Percentiles rank a stretch among this genome's conserved stretches.
Evolutionary conservation across 495 filamentous ascomycete species (phyloP).

Genomic region (Penicillium alfredii): DNA sequence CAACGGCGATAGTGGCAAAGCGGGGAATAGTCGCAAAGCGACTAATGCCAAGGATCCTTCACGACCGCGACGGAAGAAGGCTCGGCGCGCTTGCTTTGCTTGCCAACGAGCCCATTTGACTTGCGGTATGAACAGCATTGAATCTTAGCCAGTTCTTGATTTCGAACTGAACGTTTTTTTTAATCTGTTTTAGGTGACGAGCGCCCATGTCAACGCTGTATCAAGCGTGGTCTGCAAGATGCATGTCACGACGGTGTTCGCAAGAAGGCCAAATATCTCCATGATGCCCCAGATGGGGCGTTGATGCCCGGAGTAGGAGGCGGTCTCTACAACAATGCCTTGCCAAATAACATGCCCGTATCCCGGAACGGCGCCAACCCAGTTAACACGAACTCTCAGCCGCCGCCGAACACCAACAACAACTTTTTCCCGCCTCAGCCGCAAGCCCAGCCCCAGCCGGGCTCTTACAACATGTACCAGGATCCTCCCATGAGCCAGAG

Average conservation of each 20-base stretch:
- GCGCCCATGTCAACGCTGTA: slow-evolving; percentile 86
- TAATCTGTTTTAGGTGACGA: slow-evolving; percentile 58
- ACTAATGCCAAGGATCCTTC: slow-evolving; percentile 74
- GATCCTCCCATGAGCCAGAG: slow-evolving; percentile 36
- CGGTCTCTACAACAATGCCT: slow-evolving; percentile 39
- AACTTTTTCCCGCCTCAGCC: slow-evolving; percentile 35
- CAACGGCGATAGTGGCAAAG: slow-evolving; percentile 51
- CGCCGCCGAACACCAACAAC: slow-evolving; percentile 17
- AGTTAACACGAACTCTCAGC: slow-evolving; percentile 18
- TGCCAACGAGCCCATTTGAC: slow-evolving; percentile 97
- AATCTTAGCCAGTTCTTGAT: slow-evolving; percentile 11
- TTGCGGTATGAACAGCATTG: slow-evolving; percentile 72
- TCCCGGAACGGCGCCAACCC: slow-evolving; percentile 30
- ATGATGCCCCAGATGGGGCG: slow-evolving; percentile 83
- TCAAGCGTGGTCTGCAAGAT: slow-evolving; percentile 86
- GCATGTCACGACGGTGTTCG: slow-evolving; percentile 91
- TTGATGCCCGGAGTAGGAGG: slow-evolving; percentile 54
- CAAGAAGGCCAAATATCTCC: slow-evolving; percentile 98
- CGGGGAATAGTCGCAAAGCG: slow-evolving; percentile 50
- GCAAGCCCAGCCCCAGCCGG: slow-evolving; percentile 20
- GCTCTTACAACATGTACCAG: slow-evolving; percentile 38
- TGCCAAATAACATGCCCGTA: slow-evolving; percentile 26
- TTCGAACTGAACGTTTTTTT: too few species aligned
- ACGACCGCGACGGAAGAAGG: slow-evolving; percentile 90
- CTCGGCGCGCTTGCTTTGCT: slow-evolving; percentile 87